These are phyloP conservation scores for Aspergillus ochraceoroseus DNA, from an alignment of 2,329 filamentous ascomycete species.

Conservation along the genomic window DNA sequence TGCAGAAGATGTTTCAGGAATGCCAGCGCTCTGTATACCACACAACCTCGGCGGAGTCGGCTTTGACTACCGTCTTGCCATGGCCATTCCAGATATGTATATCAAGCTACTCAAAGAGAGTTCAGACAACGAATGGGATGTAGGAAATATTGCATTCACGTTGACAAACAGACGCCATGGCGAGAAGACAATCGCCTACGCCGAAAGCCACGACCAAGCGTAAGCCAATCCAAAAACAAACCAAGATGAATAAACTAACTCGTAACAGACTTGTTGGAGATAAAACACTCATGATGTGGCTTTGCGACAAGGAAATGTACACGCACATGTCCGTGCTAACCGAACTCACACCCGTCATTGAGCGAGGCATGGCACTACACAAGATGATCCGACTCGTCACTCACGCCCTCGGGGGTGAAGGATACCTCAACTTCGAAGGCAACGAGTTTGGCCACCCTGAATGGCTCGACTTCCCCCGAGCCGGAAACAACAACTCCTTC, in stretches of 20 bases:
- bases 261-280: slow-evolving; percentile 76
- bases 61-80: slow-evolving; percentile 94
- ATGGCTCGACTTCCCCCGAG: slow-evolving; percentile 96
- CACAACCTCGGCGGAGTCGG: slow-evolving; percentile 84
- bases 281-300: slow-evolving; percentile 96
- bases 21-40: slow-evolving; percentile 91
- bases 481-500: slow-evolving; percentile 87
- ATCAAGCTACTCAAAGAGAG: slow-evolving; percentile 98
- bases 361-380: slow-evolving; percentile 86
- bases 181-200: slow-evolving; percentile 97
- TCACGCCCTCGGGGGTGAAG: slow-evolving; percentile 85
- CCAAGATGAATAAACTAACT: slow-evolving; percentile 4
- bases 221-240: slow-evolving; percentile 48
- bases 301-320: slow-evolving; percentile 95
- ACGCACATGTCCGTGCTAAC: slow-evolving; percentile 90
- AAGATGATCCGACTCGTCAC: slow-evolving; percentile 97
- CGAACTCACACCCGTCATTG: slow-evolving; percentile 80
- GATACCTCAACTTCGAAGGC: slow-evolving; percentile 96
- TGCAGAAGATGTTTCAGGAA: slow-evolving; percentile 95
- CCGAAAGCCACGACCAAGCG: slow-evolving; percentile 96
- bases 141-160: slow-evolving; percentile 77
- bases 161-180: slow-evolving; percentile 89
- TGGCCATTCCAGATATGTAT: slow-evolving; percentile 98
- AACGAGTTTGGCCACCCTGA: slow-evolving; percentile 99
- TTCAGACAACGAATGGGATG: slow-evolving; percentile 85